Evolutionary conservation across 2,329 filamentous ascomycete species (phyloP).

Genomic region (Neoscytalidium dimidiatum): DNA sequence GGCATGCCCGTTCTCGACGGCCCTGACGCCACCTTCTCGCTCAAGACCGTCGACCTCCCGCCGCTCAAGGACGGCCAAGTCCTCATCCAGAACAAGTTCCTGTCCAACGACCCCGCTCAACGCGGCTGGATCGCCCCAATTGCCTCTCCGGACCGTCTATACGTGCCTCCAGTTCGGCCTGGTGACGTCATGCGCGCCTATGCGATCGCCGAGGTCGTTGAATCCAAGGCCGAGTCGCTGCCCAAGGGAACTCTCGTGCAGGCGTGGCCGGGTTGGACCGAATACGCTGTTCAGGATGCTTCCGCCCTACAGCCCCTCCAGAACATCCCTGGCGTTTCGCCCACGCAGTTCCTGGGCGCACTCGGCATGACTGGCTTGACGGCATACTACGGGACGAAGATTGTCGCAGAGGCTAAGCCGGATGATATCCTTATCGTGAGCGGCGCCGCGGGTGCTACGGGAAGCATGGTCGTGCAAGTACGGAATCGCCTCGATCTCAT

Average conservation of each 20-base stretch:
- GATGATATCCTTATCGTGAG: constrained; percentile 78
- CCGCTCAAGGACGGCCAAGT: constrained; percentile 43
- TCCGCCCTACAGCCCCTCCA: background rate
- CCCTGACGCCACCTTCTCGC: constrained; percentile 42
- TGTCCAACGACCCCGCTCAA: constrained; percentile 58
- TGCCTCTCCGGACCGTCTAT: constrained; percentile 48
- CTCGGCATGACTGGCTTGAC: constrained; percentile 70
- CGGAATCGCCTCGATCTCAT: background rate
- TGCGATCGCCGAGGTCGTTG: constrained; percentile 63
- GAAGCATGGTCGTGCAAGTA: constrained; percentile 75
- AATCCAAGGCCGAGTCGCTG: constrained; percentile 58
- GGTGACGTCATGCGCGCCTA: constrained; percentile 69
- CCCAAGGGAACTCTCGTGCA: constrained; percentile 61
- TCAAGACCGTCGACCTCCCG: constrained; percentile 38
- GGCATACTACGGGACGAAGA: constrained; percentile 72
- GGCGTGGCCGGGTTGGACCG: constrained; percentile 63
- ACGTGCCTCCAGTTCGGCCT: constrained; percentile 68
- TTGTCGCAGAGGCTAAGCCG: constrained; percentile 66
- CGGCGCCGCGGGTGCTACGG: constrained; percentile 77
- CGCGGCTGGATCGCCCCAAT: constrained; percentile 28
- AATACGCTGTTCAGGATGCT: constrained; percentile 59
- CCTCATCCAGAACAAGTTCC: constrained; percentile 49
- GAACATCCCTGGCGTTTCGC: constrained; percentile 1
- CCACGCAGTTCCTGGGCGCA: constrained; percentile 28
- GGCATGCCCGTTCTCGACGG: constrained; percentile 39